Evolutionary conservation across 805 yeast genomes (phyloP).

Genomic region (Candida tallmaniae): DNA sequence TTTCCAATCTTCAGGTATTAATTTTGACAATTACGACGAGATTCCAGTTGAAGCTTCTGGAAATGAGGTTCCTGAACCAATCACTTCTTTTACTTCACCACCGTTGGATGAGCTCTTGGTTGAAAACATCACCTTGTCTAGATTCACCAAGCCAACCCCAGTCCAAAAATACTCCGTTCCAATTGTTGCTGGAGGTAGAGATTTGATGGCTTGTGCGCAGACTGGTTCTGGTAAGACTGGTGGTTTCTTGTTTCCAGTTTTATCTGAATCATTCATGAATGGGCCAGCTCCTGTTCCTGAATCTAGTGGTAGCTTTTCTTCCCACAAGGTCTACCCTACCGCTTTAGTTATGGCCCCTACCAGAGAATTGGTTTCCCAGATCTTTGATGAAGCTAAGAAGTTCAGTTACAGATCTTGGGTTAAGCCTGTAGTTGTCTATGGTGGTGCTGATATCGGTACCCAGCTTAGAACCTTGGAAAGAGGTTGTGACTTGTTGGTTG

Average conservation of each 20-base stretch:
- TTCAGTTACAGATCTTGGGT: conserved; percentile 99
- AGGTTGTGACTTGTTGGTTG: conserved; percentile 95
- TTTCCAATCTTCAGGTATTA: conserved; percentile 93
- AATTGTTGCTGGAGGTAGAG: conserved; percentile 83
- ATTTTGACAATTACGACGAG: conserved; percentile 97
- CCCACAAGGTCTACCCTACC: conserved; percentile 87
- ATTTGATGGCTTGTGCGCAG: conserved; percentile 96
- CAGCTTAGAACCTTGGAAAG: conserved; percentile 86
- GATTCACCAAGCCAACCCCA: conserved; percentile 95
- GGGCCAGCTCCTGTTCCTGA: conserved; percentile 71
- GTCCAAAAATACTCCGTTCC: conserved; percentile 94
- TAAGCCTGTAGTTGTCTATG: conserved; percentile 91
- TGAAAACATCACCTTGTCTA: conserved; percentile 80
- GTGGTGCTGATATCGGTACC: conserved; percentile 91
- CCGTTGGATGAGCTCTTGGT: conserved; percentile 85
- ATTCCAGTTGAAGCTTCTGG: conserved; percentile 99
- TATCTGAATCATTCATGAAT: conserved; percentile 80
- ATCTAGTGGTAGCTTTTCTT: conserved; percentile 49
- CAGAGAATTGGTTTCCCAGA: conserved; percentile 97
- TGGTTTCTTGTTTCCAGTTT: conserved; percentile 97
- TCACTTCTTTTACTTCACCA: conserved; percentile 81
- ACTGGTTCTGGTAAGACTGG: conserved; percentile 99
- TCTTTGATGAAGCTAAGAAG: conserved; percentile 91
- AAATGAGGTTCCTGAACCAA: conserved; percentile 90
- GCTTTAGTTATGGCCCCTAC: conserved; percentile 97